These are phyloP conservation scores for Nidularia pulvinata DNA, from an alignment of 768 basidiomycete genomes.

Conservation along the genomic window DNA sequence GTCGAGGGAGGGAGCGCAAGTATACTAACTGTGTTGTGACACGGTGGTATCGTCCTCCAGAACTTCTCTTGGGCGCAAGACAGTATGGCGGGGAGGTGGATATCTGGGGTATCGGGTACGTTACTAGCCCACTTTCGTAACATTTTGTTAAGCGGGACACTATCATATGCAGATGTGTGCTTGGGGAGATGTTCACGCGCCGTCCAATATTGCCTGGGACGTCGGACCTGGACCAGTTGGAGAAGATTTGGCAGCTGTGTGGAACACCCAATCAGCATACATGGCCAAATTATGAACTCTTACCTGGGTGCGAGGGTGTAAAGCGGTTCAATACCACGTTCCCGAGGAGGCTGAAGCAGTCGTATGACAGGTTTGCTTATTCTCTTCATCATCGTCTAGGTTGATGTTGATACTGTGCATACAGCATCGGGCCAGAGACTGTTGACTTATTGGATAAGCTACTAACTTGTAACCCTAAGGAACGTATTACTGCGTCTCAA, in stretches of 20 bases:
- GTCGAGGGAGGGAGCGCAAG: slow-evolving; percentile 55
- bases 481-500: slow-evolving; percentile 81
- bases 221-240: slow-evolving; percentile 90
- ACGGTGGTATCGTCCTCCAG: slow-evolving; percentile 93
- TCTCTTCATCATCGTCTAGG: neutral
- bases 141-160: neutral
- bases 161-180: slow-evolving; percentile 67
- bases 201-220: slow-evolving; percentile 86
- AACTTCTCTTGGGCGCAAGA: slow-evolving; percentile 85
- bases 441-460: slow-evolving; percentile 83
- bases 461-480: slow-evolving; percentile 79
- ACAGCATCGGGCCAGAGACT: slow-evolving; percentile 71
- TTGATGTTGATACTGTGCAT: slow-evolving; percentile 1
- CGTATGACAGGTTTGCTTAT: slow-evolving; percentile 59
- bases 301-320: slow-evolving; percentile 82
- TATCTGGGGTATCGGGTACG: slow-evolving; percentile 96
- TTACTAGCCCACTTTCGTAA: slow-evolving; percentile 4
- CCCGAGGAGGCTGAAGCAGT: slow-evolving; percentile 52
- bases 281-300: slow-evolving; percentile 75
- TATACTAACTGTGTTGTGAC: slow-evolving; percentile 98
- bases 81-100: slow-evolving; percentile 95
- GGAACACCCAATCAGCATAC: slow-evolving; percentile 84
- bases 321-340: slow-evolving; percentile 54
- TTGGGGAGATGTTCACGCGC: slow-evolving; percentile 95
- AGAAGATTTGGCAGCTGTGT: slow-evolving; percentile 88